A percentile compares a stretch with the other conserved stretches of the same genome.
Conservation (phyloP, 106 monocot species). For the Acanthochlamys bracteata region DNA sequence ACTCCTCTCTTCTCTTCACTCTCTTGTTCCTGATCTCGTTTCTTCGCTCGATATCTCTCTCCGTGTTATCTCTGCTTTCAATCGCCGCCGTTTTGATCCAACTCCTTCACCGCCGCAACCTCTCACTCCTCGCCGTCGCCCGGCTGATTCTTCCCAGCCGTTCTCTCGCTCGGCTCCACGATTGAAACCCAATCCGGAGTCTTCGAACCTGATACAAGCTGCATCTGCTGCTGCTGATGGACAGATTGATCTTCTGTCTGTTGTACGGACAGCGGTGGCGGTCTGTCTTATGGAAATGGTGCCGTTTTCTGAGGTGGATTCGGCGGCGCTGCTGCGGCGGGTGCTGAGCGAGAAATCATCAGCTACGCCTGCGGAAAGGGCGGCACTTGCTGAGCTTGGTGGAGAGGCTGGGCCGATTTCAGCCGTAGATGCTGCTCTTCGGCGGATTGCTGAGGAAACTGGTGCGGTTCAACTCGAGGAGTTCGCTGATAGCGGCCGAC, state of each 20-base stretch:
- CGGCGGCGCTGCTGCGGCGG: slow-evolving; percentile 50
- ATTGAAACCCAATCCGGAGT: neutral
- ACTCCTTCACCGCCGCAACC: neutral
- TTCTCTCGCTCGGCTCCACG: slow-evolving; percentile 15
- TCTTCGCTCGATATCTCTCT: slow-evolving; percentile 66
- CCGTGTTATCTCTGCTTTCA: slow-evolving; percentile 71
- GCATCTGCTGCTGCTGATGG: too few species aligned
- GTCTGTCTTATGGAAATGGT: slow-evolving; percentile 86
- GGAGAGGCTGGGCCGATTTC: slow-evolving; percentile 52
- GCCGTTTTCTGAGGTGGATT: slow-evolving; percentile 75
- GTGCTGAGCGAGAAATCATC: slow-evolving; percentile 60
- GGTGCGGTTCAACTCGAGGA: slow-evolving; percentile 81
- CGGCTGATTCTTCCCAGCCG: slow-evolving; percentile 2
- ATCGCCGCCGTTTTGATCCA: slow-evolving; percentile 64
- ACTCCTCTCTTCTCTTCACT: slow-evolving; percentile 55
- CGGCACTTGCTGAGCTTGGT: slow-evolving; percentile 60
- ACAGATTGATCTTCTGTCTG: slow-evolving; percentile 30
- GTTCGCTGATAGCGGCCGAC: slow-evolving; percentile 58
- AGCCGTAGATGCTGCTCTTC: slow-evolving; percentile 64
- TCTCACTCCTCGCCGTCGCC: slow-evolving; percentile 21
- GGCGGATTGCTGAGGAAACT: slow-evolving; percentile 59
- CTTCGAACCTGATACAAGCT: neutral
- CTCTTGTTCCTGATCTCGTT: slow-evolving; percentile 58
- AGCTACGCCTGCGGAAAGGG: slow-evolving; percentile 44
- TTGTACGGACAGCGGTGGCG: slow-evolving; percentile 80